phyloP scores from a whole-genome alignment of 179 eudicot genomes.

The Sideroxylon spinosum region DNA sequence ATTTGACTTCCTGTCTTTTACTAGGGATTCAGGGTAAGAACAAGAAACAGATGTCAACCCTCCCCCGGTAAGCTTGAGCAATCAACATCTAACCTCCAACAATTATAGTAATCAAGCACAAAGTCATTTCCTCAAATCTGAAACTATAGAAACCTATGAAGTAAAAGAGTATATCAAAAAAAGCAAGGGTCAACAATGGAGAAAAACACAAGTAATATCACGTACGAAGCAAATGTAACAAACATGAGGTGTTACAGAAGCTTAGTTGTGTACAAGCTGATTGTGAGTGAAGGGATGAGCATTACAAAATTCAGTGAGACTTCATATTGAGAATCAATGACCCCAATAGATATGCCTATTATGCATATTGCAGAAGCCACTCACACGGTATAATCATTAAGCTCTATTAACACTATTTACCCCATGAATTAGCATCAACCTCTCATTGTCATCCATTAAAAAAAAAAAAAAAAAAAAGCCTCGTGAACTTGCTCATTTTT shows the following conservation, averaged over 20 bases:
- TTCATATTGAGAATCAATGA: neutral
- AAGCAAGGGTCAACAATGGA: no score
- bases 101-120: neutral
- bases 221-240: neutral
- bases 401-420: neutral
- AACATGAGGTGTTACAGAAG: neutral
- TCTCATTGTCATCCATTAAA: no score
- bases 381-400: constrained; percentile 6
- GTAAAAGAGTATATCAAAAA: neutral
- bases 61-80: neutral
- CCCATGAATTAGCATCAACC: no score
- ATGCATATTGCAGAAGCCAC: neutral
- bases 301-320: neutral
- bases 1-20: neutral
- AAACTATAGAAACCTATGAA: neutral
- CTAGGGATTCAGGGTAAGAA: neutral
- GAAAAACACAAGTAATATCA: neutral
- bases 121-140: neutral
- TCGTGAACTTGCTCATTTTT: neutral
- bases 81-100: neutral
- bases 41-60: neutral
- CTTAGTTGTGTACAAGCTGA: neutral
- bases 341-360: neutral
- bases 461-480: no score
- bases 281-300: neutral